Evolutionary conservation across 768 basidiomycete genomes (phyloP).

Genomic region (Lactarius psammicola): DNA sequence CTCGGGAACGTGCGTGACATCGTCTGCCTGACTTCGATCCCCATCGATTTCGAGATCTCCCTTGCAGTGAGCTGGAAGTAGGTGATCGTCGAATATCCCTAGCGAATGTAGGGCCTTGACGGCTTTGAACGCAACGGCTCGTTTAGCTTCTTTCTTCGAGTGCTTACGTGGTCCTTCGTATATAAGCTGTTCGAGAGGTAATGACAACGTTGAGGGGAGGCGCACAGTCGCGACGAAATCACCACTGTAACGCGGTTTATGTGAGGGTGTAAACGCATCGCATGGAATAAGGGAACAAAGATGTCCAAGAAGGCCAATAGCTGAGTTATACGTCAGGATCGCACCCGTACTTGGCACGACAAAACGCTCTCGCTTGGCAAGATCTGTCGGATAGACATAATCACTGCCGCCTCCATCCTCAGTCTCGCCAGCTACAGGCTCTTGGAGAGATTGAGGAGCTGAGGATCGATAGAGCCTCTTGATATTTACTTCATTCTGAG

Average conservation of each 20-base stretch:
- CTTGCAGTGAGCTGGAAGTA: conserved; percentile 65
- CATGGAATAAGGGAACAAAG: conserved; percentile 77
- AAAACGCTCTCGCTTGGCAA: conserved; percentile 69
- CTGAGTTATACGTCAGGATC: conserved; percentile 73
- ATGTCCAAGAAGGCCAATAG: conserved; percentile 66
- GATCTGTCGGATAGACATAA: conserved; percentile 50
- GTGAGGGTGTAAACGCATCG: conserved; percentile 63
- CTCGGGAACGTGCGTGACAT: conserved; percentile 47
- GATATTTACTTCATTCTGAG: conserved; percentile 61
- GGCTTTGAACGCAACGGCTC: conserved; percentile 78
- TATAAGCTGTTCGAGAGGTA: conserved; percentile 51
- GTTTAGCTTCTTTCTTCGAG: conserved; percentile 79
- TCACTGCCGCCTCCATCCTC: conserved; percentile 26
- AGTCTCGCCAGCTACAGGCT: conserved; percentile 46
- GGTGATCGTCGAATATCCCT: conserved; percentile 79
- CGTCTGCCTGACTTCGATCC: conserved; percentile 46
- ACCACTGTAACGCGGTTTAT: conserved; percentile 59
- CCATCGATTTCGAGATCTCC: conserved; percentile 52
- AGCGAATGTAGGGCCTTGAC: conserved; percentile 65
- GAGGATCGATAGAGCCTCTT: conserved; percentile 60
- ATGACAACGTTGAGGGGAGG: conserved; percentile 66
- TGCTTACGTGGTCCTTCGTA: conserved; percentile 58
- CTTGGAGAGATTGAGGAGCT: conserved; percentile 33
- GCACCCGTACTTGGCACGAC: conserved; percentile 72
- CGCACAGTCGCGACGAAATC: conserved; percentile 57